phyloP scores from a whole-genome alignment of 345 rosid genomes.

The Alliaria petiolata region DNA sequence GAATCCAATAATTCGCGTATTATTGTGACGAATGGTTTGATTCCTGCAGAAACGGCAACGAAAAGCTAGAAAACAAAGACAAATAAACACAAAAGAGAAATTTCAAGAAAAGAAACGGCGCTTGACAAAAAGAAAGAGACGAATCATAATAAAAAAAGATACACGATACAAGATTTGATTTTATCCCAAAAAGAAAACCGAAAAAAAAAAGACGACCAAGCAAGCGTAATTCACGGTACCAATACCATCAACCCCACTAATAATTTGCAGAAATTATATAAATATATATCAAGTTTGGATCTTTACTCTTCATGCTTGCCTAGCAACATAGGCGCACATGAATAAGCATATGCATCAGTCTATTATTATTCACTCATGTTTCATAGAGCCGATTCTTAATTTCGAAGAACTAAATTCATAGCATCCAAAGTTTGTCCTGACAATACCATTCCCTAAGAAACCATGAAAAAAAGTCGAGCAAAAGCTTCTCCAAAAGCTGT shows the following conservation, averaged over 20 bases:
- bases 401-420: conserved; percentile 15
- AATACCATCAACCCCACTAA: conserved; percentile 26
- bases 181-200: neutral
- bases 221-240: conserved; percentile 31
- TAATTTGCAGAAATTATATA: conserved; percentile 18
- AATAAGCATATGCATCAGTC: conserved; percentile 13
- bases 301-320: conserved; percentile 8
- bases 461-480: conserved; percentile 2
- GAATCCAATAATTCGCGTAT: neutral
- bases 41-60: neutral
- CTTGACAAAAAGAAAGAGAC: conserved; percentile 14
- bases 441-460: conserved; percentile 6
- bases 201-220: conserved; percentile 1
- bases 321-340: conserved; percentile 30
- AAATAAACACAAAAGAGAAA: neutral
- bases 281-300: neutral
- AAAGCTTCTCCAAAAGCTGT: conserved; percentile 12
- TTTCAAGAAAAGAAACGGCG: conserved; percentile 11
- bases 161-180: conserved; percentile 20
- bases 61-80: conserved; percentile 4
- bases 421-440: neutral
- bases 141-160: neutral
- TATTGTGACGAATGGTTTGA: neutral
- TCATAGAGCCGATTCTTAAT: conserved; percentile 6
- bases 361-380: conserved; percentile 2